phyloP scores from a whole-genome alignment of 306 rosid genomes.

The Dryas octopetala region DNA sequence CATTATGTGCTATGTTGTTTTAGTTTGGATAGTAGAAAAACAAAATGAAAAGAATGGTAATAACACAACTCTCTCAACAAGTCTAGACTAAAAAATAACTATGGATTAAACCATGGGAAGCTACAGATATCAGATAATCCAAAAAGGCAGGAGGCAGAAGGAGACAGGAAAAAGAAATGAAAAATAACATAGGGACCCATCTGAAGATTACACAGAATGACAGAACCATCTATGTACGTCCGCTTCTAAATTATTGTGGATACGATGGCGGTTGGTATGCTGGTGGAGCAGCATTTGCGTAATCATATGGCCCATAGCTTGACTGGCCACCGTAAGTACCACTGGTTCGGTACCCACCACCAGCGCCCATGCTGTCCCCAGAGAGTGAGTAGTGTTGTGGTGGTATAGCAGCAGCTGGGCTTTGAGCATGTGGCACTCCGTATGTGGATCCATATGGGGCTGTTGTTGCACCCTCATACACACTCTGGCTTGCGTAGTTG shows the following conservation, averaged over 20 bases:
- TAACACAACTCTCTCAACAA: neutral
- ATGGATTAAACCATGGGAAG: too few relatives aligned
- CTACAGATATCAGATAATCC: too few relatives aligned
- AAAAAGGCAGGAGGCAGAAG: too few relatives aligned
- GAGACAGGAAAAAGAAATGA: too few relatives aligned
- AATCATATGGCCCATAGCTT: slow-evolving; percentile 53
- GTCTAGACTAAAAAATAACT: neutral
- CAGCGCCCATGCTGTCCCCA: slow-evolving; percentile 42
- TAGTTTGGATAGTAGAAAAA: neutral
- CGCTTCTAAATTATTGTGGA: slow-evolving; percentile 35
- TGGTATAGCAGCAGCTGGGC: slow-evolving; percentile 52
- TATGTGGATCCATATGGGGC: slow-evolving; percentile 54
- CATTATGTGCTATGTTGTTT: neutral
- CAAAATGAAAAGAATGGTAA: neutral
- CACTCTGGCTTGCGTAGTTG: slow-evolving; percentile 50
- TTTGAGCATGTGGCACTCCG: slow-evolving; percentile 50
- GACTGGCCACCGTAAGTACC: slow-evolving; percentile 58
- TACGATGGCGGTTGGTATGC: slow-evolving; percentile 54
- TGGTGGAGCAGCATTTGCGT: slow-evolving; percentile 46
- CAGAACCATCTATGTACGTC: slow-evolving; percentile 20
- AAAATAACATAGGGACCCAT: neutral
- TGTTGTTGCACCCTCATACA: slow-evolving; percentile 47
- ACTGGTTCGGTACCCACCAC: slow-evolving; percentile 41
- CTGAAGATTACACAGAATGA: neutral
- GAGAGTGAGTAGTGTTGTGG: slow-evolving; percentile 63